A percentile compares a stretch with the other conserved stretches of the same genome.
phyloP scores from a whole-genome alignment of 768 basidiomycete genomes.

The Melanogaster broomeanus region DNA sequence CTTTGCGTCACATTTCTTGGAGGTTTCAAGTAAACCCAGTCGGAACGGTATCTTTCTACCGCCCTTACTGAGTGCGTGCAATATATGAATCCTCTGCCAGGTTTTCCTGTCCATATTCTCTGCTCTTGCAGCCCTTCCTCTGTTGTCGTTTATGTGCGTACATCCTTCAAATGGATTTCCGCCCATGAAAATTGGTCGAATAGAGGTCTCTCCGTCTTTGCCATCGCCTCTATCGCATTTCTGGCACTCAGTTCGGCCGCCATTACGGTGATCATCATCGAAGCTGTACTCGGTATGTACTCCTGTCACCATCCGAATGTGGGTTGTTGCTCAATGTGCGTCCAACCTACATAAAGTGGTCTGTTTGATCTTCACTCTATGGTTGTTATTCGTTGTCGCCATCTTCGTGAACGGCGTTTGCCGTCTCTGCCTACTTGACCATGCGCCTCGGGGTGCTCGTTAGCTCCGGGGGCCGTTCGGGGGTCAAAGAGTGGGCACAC shows the following conservation, averaged over 20 bases:
- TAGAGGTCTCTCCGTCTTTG: constrained; percentile 37
- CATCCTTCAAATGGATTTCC: constrained; percentile 7
- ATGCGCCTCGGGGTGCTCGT: constrained; percentile 37
- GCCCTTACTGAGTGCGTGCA: not conserved
- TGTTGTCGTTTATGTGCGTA: constrained; percentile 42
- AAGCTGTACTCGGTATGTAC: constrained; percentile 27
- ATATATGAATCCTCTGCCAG: constrained; percentile 26
- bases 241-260: constrained; percentile 38
- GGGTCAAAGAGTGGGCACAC: constrained; percentile 30
- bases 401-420: constrained; percentile 33
- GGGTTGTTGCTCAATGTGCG: not conserved
- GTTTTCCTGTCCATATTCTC: constrained; percentile 43
- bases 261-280: constrained; percentile 33
- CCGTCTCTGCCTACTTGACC: constrained; percentile 33
- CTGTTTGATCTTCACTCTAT: constrained; percentile 33
- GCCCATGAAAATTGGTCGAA: not conserved
- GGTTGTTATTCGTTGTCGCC: constrained; percentile 35
- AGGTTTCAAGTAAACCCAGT: constrained; percentile 27
- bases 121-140: constrained; percentile 35
- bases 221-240: constrained; percentile 36
- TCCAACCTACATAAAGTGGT: constrained; percentile 25
- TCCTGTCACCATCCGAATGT: not conserved
- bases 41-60: constrained; percentile 19
- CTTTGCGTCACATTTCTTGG: constrained; percentile 23
- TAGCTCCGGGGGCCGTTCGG: constrained; percentile 34